A percentile compares a stretch with the other conserved stretches of the same genome.
Conservation (phyloP, 805 yeast genomes). For the Wickerhamiella kurtzmanii region DNA sequence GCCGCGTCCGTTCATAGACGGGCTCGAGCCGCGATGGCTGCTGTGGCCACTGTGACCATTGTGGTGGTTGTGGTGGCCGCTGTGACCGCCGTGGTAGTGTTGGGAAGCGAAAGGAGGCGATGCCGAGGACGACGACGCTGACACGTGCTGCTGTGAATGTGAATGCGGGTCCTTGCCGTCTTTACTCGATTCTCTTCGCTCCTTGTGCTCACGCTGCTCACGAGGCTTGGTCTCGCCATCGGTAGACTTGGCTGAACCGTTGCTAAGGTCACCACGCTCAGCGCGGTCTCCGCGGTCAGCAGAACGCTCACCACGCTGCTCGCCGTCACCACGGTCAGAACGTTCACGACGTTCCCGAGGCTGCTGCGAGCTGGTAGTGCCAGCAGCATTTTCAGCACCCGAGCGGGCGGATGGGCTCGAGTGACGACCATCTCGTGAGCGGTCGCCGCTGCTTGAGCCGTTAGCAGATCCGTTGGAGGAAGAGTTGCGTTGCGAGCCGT, state of each 20-base stretch:
- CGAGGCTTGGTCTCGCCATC: slow-evolving; percentile 1
- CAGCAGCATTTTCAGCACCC: too few relatives aligned
- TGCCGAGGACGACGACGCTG: neutral
- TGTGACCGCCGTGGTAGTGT: neutral
- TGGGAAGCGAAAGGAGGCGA: neutral
- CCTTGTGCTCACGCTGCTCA: too few relatives aligned
- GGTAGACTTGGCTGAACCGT: slow-evolving; percentile 2
- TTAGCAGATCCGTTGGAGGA: neutral
- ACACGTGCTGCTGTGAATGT: neutral
- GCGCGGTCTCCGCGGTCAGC: slow-evolving; percentile 3
- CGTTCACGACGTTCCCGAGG: slow-evolving; percentile 3
- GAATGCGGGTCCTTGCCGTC: neutral
- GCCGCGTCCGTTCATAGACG: slow-evolving; percentile 2
- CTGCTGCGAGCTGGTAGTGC: too few relatives aligned
- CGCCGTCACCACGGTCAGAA: slow-evolving; percentile 4
- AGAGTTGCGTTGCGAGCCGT: neutral
- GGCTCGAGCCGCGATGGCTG: slow-evolving; percentile 1
- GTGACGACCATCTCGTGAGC: neutral
- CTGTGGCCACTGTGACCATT: slow-evolving; percentile 3
- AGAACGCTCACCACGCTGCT: slow-evolving; percentile 1
- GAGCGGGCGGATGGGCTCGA: slow-evolving; percentile 3
- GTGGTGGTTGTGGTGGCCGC: neutral
- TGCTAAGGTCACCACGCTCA: slow-evolving; percentile 7
- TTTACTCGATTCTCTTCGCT: slow-evolving; percentile 10
- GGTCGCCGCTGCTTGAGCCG: neutral